Evolutionary conservation across 2,329 filamentous ascomycete genomes (phyloP), one percentile per base, ranked within the genome.

Genomic region (Scytalidium sp.): DNA sequence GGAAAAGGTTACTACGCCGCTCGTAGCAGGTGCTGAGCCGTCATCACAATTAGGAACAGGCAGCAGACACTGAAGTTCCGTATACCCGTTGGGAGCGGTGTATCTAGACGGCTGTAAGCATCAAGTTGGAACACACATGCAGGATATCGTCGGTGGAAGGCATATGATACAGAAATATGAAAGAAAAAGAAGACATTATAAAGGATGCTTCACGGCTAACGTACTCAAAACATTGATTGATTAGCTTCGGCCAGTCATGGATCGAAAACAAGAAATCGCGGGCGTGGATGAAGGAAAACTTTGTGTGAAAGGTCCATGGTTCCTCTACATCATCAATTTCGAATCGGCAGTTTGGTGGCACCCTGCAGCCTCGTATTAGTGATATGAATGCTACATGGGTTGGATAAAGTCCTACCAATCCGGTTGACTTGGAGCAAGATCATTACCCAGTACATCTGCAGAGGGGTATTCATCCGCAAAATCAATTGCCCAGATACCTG

Each of bases 261-360:
- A 50, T 44, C 17, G 52, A 45, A 23, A 49, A 40, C 3, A 54
- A 19, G 6, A 52, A 29, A 41, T 52, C 49, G 44, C 49, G 23
- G 47, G 49, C 19, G 25, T 45, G 20, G 15, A 47, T 47, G 21
- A 41, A 47, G n/a, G 41, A 32, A 25, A 47, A 47, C n/a, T 52
- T 41, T 36, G 49, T 59, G 10, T 17, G 32, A 41, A 29, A 61
- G 8, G 60, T 39, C 62, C 63, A 64, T 17, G 58, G 50, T 17
- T 59, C 56, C 42, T 64, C 59, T 15, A 59, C 56, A 46, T 65
- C 61, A 44, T 65, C 63, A 36, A 64, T 52, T 43, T 64, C 62
- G 45, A 63, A 64, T 19, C 49, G 56, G 20, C 56, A 58, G 43
- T 51, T 46, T 20, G 50, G 46, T 19, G 59, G 61, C n/a, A 59